Evolutionary conservation across 1,284 basidiomycete genomes (phyloP).

Genomic region (Papiliotrema nemorosa): DNA sequence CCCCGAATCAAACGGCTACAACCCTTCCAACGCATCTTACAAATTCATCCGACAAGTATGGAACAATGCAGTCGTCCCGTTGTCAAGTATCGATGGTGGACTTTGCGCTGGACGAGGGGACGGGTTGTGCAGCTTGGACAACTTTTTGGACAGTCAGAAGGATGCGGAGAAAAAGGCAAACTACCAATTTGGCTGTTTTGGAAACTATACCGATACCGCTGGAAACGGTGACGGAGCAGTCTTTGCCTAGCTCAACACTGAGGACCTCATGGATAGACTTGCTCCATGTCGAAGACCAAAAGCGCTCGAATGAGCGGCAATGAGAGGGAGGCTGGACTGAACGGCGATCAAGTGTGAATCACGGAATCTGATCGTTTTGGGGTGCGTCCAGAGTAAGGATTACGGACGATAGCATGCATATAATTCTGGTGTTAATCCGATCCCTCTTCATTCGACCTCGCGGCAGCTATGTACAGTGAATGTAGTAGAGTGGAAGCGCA

Average conservation of each 20-base stretch:
- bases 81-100: conserved; percentile 9
- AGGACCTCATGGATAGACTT: too few species aligned
- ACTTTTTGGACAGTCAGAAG: conserved; percentile 9
- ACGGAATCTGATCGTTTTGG: too few species aligned
- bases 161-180: conserved; percentile 7
- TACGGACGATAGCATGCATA: too few species aligned
- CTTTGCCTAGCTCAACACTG: conserved; percentile 8
- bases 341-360: too few species aligned
- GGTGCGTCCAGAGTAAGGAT: too few species aligned
- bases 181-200: conserved; percentile 11
- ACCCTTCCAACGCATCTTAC: conserved; percentile 7
- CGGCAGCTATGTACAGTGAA: too few species aligned
- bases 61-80: conserved; percentile 11
- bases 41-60: conserved; percentile 6
- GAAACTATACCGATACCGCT: conserved; percentile 6
- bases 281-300: too few species aligned
- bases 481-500: too few species aligned
- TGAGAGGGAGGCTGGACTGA: too few species aligned
- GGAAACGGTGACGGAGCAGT: conserved; percentile 9
- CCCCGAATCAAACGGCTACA: conserved; percentile 11
- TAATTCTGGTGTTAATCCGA: too few species aligned
- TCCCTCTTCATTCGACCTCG: too few species aligned
- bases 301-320: too few species aligned
- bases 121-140: conserved; percentile 8
- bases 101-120: conserved; percentile 10